These are phyloP conservation scores for Mangifera indica DNA, from an alignment of 345 rosid species.

Conservation along the genomic window DNA sequence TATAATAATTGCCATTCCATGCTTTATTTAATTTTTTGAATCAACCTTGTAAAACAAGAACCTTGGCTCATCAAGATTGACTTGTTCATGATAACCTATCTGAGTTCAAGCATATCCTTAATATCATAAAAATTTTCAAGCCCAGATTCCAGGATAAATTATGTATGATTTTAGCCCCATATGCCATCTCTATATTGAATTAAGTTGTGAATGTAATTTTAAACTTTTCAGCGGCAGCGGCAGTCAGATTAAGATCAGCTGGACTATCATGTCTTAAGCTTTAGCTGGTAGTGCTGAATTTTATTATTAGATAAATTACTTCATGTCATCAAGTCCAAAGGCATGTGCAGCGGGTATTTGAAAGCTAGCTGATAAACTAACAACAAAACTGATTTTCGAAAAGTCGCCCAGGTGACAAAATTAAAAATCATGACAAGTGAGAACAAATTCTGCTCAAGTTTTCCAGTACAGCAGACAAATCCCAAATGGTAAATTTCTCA, in stretches of 20 bases:
- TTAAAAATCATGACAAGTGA: not conserved
- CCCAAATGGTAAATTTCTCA: too few relatives aligned
- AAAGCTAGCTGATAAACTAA: not conserved
- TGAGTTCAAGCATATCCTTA: too few relatives aligned
- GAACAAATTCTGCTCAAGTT: not conserved
- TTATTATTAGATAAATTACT: not conserved
- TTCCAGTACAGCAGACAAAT: too few relatives aligned
- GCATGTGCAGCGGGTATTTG: not conserved
- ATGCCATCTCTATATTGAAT: slow-evolving; percentile 6
- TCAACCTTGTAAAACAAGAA: too few relatives aligned
- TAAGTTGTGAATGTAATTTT: not conserved
- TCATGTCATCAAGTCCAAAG: slow-evolving; percentile 1
- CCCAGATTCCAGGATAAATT: not conserved
- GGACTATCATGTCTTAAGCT: slow-evolving; percentile 1
- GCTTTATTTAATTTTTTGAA: not conserved
- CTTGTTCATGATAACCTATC: too few relatives aligned
- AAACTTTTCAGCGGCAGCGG: not conserved
- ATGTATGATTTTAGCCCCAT: not conserved
- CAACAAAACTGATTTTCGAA: too few relatives aligned
- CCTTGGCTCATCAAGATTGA: too few relatives aligned
- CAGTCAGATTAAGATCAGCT: not conserved
- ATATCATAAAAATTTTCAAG: too few relatives aligned
- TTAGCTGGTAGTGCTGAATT: slow-evolving; percentile 6
- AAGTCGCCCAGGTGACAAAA: not conserved
- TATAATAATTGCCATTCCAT: slow-evolving; percentile 12